Base-by-base conservation (phyloP, 2,329 filamentous ascomycete species). In the Aspergillus oerlinghausenensis region DNA sequence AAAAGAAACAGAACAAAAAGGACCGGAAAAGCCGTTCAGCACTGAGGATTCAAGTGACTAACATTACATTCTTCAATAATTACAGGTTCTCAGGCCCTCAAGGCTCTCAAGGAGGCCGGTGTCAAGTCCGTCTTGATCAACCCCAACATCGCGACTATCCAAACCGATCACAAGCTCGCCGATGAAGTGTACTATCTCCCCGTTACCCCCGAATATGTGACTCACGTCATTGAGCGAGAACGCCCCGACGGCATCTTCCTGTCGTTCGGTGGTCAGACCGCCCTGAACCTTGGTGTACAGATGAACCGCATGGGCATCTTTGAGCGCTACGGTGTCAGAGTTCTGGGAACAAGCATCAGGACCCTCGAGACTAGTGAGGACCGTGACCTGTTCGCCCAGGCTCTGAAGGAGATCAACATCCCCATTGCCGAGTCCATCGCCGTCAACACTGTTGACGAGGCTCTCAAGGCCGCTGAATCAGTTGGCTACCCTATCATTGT, bases 141-240 rank as follows among this genome's bases (percentile, higher is more conserved):
- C 79, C 93, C 93, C 69, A 97, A 97, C 75, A 97, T 97, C 74
- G 93, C 93, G 59, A 97, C 94, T 57, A 97, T 97, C 71, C 93
- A 97, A 79, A 97, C 93, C 67, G 92, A 95, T 75, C 93, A 97
- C 82, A 88, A 88, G 70, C 88, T 97, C 72, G 92, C 92, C 70
- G 93, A 97, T 73, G 92, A 97, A 79, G 89, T 97, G 70, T 97
- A 97, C 83, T 97, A 97, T 78, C 88, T 97, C 40, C 94, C 94
- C 55, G 92, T 99, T 68, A 99, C 94, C 19, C 89, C 93, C 63
- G 93, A 97, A 83, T 99, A 97, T 78, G 92, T 97, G 72, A 89
- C 89, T 70, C 93, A 97, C 77, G 93, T 99, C 60, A 97, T 99
- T 73, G 92, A 97, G 81, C 88, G 89, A 70, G 94, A 97, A 79